Conservation (phyloP, 1,284 basidiomycete species). For the Xerocomus nothofagi region DNA sequence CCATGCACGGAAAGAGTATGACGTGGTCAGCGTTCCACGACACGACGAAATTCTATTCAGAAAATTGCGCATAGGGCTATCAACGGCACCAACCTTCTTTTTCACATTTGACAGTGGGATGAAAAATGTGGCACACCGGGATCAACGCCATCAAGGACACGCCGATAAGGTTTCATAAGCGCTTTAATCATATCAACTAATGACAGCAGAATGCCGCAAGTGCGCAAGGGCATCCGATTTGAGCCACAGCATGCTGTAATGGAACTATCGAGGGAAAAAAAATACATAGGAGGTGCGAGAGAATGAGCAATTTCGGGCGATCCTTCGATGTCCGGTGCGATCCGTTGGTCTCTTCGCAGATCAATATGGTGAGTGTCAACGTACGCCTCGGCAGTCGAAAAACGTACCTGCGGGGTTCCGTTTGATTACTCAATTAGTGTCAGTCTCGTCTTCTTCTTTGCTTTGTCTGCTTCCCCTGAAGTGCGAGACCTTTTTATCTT, state of each 20-base stretch:
- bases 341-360: conserved; percentile 20
- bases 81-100: conserved; percentile 28
- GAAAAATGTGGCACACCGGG: conserved; percentile 22
- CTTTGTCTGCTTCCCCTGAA: conserved; percentile 15
- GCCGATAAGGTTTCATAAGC: conserved; percentile 34
- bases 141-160: conserved; percentile 33
- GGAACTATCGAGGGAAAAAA: conserved; percentile 19
- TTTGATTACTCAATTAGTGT: conserved; percentile 27
- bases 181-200: conserved; percentile 24
- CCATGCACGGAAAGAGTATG: conserved; percentile 15
- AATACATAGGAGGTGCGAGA: conserved; percentile 11
- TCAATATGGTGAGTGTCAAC: conserved; percentile 15
- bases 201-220: conserved; percentile 20
- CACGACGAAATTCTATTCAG: conserved; percentile 22
- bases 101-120: conserved; percentile 24
- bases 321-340: conserved; percentile 19
- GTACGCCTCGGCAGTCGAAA: conserved; percentile 24
- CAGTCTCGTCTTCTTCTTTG: conserved; percentile 31
- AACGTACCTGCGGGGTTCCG: conserved; percentile 19
- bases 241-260: conserved; percentile 27
- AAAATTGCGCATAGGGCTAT: conserved; percentile 23
- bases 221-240: conserved; percentile 12
- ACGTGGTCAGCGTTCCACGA: conserved; percentile 25
- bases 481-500: conserved; percentile 22
- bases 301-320: conserved; percentile 18